These are phyloP conservation scores for Yamadazyma sp. DNA, from an alignment of 805 yeast genomes.

Conservation along the genomic window DNA sequence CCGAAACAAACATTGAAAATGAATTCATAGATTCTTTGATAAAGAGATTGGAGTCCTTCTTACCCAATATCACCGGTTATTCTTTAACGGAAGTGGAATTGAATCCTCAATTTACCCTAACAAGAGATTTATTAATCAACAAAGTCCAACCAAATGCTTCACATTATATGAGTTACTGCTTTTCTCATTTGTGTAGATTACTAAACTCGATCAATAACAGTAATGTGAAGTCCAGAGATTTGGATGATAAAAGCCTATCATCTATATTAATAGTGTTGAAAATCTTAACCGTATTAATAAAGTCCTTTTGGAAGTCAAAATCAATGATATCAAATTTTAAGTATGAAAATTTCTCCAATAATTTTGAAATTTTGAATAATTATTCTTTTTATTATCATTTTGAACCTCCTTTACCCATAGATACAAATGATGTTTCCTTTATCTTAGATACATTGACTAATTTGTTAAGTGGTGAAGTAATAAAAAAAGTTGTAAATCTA, in stretches of 20 bases:
- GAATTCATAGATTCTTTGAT: conserved; percentile 22
- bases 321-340: conserved; percentile 8
- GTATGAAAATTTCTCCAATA: conserved; percentile 7
- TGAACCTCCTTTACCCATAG: conserved; percentile 27
- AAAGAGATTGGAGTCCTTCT: conserved; percentile 29
- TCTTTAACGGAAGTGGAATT: conserved; percentile 38
- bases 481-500: conserved; percentile 24
- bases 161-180: conserved; percentile 18
- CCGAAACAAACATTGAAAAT: too few species aligned
- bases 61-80: conserved; percentile 40
- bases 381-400: conserved; percentile 27
- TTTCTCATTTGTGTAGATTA: conserved; percentile 20
- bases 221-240: conserved; percentile 20
- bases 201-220: conserved; percentile 22
- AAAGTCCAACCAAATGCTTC: conserved; percentile 10
- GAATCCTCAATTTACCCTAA: conserved; percentile 34
- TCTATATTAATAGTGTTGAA: conserved; percentile 31
- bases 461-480: conserved; percentile 28
- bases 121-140: conserved; percentile 27
- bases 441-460: conserved; percentile 28
- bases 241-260: conserved; percentile 28
- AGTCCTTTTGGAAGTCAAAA: conserved; percentile 27
- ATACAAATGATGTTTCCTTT: conserved; percentile 15
- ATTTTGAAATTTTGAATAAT: conserved; percentile 15
- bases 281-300: conserved; percentile 27